Conservation (phyloP, 2,329 filamentous ascomycete genomes). For the Chaetomium sp. region DNA sequence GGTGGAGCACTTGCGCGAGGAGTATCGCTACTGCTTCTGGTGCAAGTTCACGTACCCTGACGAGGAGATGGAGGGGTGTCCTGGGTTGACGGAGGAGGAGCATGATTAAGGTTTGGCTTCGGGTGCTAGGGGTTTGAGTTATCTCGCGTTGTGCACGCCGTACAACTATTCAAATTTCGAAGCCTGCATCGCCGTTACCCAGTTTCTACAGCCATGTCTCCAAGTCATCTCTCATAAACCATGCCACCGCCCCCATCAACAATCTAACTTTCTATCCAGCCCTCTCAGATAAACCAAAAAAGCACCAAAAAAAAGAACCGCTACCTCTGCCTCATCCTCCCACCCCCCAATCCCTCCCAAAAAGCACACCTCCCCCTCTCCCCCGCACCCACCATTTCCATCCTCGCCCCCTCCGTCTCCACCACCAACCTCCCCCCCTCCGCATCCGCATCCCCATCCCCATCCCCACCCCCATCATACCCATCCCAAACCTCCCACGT, state of each 20-base stretch:
- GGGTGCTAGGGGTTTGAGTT: background rate
- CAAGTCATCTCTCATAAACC: background rate
- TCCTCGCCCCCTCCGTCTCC: constrained; percentile 44
- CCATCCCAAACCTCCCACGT: constrained; percentile 46
- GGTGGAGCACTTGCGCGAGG: constrained; percentile 68
- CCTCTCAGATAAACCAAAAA: background rate
- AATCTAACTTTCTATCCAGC: too few species aligned
- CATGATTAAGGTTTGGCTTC: constrained; percentile 51
- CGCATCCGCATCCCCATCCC: constrained; percentile 33
- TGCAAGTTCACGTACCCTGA: constrained; percentile 84
- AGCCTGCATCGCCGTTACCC: background rate
- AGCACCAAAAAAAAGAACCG: background rate
- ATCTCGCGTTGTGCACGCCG: background rate
- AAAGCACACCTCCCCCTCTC: constrained; percentile 46
- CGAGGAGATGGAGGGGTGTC: constrained; percentile 79
- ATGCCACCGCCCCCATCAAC: too few species aligned
- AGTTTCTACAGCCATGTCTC: background rate
- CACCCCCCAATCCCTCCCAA: constrained; percentile 45
- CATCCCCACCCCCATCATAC: constrained; percentile 40
- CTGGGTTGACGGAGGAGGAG: constrained; percentile 84
- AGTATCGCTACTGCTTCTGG: constrained; percentile 90
- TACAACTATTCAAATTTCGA: background rate
- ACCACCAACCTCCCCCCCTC: constrained; percentile 43
- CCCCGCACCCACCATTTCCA: constrained; percentile 44
- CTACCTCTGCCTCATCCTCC: constrained; percentile 40